Conservation (phyloP, 768 basidiomycete genomes). For the Russula virescens region DNA sequence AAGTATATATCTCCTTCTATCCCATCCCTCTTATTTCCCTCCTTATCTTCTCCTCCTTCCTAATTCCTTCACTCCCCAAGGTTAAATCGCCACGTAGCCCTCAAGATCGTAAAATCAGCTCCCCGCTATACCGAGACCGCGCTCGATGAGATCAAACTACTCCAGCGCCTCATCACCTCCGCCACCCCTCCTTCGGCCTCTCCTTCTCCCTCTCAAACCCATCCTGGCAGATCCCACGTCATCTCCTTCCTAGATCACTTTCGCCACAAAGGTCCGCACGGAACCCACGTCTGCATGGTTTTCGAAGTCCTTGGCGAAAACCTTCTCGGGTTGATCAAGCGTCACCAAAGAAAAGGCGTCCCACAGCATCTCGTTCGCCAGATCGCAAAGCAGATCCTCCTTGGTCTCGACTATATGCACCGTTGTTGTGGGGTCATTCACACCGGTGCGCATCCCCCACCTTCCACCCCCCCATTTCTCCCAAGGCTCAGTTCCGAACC, state of each 20-base stretch:
- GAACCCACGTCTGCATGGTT: conserved; percentile 98
- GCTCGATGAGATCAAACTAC: conserved; percentile 96
- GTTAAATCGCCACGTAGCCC: conserved; percentile 91
- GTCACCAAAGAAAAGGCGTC: conserved; percentile 97
- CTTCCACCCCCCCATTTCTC: background rate
- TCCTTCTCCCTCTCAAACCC: conserved; percentile 56
- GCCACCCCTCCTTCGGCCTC: conserved; percentile 50
- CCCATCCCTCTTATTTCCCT: background rate
- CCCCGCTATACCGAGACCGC: conserved; percentile 97
- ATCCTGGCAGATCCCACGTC: conserved; percentile 89
- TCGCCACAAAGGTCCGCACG: conserved; percentile 93
- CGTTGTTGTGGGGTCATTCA: conserved; percentile 96
- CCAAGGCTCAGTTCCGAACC: conserved; percentile 16
- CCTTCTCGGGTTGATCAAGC: conserved; percentile 90
- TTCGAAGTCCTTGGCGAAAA: conserved; percentile 99
- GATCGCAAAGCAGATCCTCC: conserved; percentile 92
- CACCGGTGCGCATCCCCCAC: conserved; percentile 50
- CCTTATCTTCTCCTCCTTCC: background rate
- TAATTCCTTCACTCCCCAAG: conserved; percentile 37
- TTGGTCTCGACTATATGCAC: conserved; percentile 98
- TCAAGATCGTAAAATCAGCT: conserved; percentile 98
- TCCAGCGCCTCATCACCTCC: conserved; percentile 90
- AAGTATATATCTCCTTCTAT: conserved; percentile 48
- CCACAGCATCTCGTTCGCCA: conserved; percentile 90
- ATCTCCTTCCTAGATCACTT: conserved; percentile 98